Percentiles rank a stretch among this genome's conserved stretches.
Evolutionary conservation across 306 rosid genomes (phyloP).

Genomic region (Rubus idaeus): DNA sequence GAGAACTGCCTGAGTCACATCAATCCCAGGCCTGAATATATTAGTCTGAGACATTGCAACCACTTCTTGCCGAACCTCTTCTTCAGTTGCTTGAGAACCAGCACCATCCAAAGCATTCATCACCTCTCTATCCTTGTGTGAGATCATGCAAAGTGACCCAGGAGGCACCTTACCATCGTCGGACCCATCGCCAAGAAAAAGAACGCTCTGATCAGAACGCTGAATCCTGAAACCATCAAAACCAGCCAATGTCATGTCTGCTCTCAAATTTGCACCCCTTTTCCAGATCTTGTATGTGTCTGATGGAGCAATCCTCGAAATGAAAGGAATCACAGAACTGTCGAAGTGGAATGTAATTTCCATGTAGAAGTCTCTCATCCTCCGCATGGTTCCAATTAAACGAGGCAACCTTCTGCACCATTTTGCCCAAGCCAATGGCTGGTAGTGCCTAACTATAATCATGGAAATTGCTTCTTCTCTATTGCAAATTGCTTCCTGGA

Average conservation of each 20-base stretch:
- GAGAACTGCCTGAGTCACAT: slow-evolving; percentile 96
- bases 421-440: slow-evolving; percentile 98
- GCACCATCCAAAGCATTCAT: slow-evolving; percentile 94
- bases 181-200: slow-evolving; percentile 89
- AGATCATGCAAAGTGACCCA: slow-evolving; percentile 92
- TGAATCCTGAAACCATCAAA: slow-evolving; percentile 95
- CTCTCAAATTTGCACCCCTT: slow-evolving; percentile 93
- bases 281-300: slow-evolving; percentile 98
- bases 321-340: slow-evolving; percentile 98
- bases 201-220: slow-evolving; percentile 89
- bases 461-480: slow-evolving; percentile 84
- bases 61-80: slow-evolving; percentile 91
- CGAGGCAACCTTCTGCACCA: slow-evolving; percentile 99
- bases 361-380: slow-evolving; percentile 98
- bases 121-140: slow-evolving; percentile 89
- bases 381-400: slow-evolving; percentile 73
- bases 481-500: slow-evolving; percentile 93
- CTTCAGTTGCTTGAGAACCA: slow-evolving; percentile 79
- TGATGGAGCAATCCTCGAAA: slow-evolving; percentile 95
- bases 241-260: slow-evolving; percentile 98
- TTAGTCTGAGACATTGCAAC: slow-evolving; percentile 93
- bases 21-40: slow-evolving; percentile 94
- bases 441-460: slow-evolving; percentile 83
- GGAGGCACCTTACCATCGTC: slow-evolving; percentile 82
- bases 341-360: slow-evolving; percentile 96